Evolutionary conservation across 2,329 filamentous ascomycete species (phyloP), one percentile per base, ranked within the genome.

Genomic region (Aspergillus sp.): DNA sequence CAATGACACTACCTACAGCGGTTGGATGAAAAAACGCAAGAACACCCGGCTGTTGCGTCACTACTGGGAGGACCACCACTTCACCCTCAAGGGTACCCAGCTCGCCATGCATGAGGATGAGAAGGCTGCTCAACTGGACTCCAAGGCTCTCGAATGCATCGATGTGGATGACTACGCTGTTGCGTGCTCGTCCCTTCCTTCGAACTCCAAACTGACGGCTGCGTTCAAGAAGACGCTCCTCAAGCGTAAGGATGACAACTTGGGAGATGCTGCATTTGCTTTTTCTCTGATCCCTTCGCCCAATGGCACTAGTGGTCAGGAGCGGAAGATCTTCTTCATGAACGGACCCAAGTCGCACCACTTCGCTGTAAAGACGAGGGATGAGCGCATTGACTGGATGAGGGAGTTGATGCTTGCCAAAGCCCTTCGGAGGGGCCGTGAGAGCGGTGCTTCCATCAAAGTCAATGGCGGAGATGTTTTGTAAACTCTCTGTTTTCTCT

Each of bases 301-400:
- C 53, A 75, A 65, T 54, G 69, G 60, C 48, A 73, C 55, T 74
- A 33, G 13, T n/a, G 30, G 30, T 64, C 66, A 4, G n/a, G 61
- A 70, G 64, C 57, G 56, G 12, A 64, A 61, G 41, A 25, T 55
- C 39, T 43, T 67, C 43, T 67, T 72, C 53, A 43, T 53, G 7
- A 60, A 80, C 47, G 82, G 79, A 7, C 82, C 82, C 59, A 96
- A 95, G 77, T 86, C 88, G 39, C 91, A 97, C 62, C 89, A 97
- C 66, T 97, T 97, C 65, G 88, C 91, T 0, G 91, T 96, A 58
- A 86, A 85, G 71, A 82, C 78, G 59, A 81, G 90, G 12, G 88
- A 96, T 63, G 88, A 96, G 65, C 81, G 91, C 52, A 96, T 97
- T 61, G 91, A 96, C 67, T 98, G 93, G 93, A 73, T 73, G 70